phyloP scores from a whole-genome alignment of 345 rosid genomes.

The Lepidium sativum region DNA sequence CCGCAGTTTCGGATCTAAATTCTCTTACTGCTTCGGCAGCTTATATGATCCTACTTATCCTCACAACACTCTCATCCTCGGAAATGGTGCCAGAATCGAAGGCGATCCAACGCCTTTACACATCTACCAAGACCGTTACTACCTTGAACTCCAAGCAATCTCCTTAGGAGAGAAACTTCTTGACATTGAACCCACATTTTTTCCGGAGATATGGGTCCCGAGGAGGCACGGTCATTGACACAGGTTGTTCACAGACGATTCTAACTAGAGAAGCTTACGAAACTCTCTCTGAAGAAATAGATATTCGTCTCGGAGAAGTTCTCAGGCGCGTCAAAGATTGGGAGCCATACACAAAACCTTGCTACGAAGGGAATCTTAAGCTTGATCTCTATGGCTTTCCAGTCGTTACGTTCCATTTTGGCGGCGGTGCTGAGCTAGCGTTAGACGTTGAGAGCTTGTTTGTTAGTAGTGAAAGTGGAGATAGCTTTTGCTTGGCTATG shows the following conservation, averaged over 20 bases:
- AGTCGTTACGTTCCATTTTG: slow-evolving; percentile 36
- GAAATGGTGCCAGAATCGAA: slow-evolving; percentile 10
- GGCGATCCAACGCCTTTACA: slow-evolving; percentile 22
- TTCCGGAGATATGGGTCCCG: slow-evolving; percentile 16
- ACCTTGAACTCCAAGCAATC: slow-evolving; percentile 28
- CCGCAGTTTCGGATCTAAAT: slow-evolving; percentile 13
- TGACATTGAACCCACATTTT: slow-evolving; percentile 1
- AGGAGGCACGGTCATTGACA: slow-evolving; percentile 28
- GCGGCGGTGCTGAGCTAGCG: slow-evolving; percentile 41
- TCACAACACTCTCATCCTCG: slow-evolving; percentile 19
- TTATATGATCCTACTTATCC: slow-evolving; percentile 1
- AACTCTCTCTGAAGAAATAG: slow-evolving; percentile 14
- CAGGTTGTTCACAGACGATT: slow-evolving; percentile 20
- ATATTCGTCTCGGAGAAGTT: slow-evolving; percentile 3
- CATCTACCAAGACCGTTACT: slow-evolving; percentile 19
- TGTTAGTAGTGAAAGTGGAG: slow-evolving; percentile 22
- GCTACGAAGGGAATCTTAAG: slow-evolving; percentile 32
- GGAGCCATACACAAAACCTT: slow-evolving; percentile 16
- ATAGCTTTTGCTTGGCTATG: slow-evolving; percentile 44
- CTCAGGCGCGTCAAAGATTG: slow-evolving; percentile 11
- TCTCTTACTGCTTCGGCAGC: slow-evolving; percentile 26
- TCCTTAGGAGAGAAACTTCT: slow-evolving; percentile 21
- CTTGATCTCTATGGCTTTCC: slow-evolving; percentile 39
- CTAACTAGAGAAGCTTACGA: slow-evolving; percentile 21
- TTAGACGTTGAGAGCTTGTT: slow-evolving; percentile 41